These are phyloP conservation scores for Coemansia sp. DNA, from an alignment of 192 early-diverging fungal genomes.

Conservation along the genomic window DNA sequence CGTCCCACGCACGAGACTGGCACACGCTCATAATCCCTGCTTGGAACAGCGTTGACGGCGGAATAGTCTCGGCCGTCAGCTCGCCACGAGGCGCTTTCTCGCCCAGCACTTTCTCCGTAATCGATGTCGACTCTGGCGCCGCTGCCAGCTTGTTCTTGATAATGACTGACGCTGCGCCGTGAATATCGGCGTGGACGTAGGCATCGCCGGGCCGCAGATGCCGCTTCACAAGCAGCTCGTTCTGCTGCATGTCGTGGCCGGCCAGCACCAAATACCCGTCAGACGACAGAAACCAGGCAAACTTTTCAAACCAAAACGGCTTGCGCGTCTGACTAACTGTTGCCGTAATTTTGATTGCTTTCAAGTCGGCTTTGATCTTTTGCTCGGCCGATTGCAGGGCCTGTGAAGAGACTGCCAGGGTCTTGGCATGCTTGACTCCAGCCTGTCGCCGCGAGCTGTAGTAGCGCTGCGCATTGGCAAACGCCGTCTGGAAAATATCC, in stretches of 20 bases:
- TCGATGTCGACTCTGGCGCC: conserved; percentile 15
- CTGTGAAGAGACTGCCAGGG: conserved; percentile 76
- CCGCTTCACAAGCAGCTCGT: conserved; percentile 84
- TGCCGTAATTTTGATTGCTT: conserved; percentile 70
- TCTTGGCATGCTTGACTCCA: conserved; percentile 87
- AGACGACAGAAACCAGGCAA: conserved; percentile 89
- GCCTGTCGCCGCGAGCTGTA: conserved; percentile 85
- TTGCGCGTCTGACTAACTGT: conserved; percentile 85
- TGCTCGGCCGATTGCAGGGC: conserved; percentile 89
- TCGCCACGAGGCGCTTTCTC: background rate
- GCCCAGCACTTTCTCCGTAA: conserved; percentile 6
- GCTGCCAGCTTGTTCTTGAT: conserved; percentile 72
- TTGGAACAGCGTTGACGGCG: conserved; percentile 89
- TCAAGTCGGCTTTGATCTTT: conserved; percentile 82
- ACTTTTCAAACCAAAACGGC: conserved; percentile 98
- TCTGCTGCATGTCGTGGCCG: conserved; percentile 90
- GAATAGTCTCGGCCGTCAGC: conserved; percentile 58
- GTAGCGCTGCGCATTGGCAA: conserved; percentile 85
- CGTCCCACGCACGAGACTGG: conserved; percentile 94
- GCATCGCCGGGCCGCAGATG: conserved; percentile 71
- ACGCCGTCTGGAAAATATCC: conserved; percentile 85
- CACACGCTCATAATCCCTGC: conserved; percentile 95
- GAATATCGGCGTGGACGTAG: conserved; percentile 90
- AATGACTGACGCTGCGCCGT: conserved; percentile 87
- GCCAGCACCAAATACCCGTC: conserved; percentile 94